These are phyloP conservation scores for Penicillium lagena DNA, from an alignment of 495 filamentous ascomycete species.

Conservation along the genomic window DNA sequence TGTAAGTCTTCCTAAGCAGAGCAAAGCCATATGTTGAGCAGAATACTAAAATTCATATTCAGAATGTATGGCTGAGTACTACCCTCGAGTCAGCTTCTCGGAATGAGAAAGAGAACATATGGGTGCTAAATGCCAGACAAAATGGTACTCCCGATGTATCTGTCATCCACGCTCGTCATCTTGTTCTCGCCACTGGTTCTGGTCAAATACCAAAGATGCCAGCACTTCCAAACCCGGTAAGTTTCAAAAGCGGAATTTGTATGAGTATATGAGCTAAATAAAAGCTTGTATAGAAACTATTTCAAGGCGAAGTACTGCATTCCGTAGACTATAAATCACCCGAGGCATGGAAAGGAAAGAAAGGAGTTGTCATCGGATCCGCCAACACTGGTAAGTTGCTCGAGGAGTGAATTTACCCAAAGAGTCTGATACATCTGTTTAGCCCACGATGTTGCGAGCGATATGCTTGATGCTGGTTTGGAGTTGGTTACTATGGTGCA, in stretches of 20 bases:
- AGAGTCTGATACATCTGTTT: not conserved
- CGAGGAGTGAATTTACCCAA: not conserved
- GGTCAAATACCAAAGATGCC: not conserved
- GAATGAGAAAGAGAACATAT: not conserved
- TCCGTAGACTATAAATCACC: conserved; percentile 21
- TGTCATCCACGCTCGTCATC: not conserved
- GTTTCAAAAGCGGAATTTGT: not conserved
- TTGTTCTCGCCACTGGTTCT: not conserved
- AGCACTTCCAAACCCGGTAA: not conserved
- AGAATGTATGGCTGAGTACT: not conserved
- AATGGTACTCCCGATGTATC: not conserved
- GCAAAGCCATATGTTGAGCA: not conserved
- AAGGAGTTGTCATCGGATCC: conserved; percentile 33
- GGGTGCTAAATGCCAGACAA: not conserved
- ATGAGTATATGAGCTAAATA: not conserved
- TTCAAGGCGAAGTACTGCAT: conserved; percentile 25
- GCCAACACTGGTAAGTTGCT: conserved; percentile 29
- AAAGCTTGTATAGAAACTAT: conserved; percentile 5
- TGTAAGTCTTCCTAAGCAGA: not conserved
- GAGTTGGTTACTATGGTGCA: conserved; percentile 35
- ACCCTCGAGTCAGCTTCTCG: not conserved
- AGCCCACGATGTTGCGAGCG: conserved; percentile 38
- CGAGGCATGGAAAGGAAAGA: conserved; percentile 24
- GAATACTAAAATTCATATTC: not conserved
- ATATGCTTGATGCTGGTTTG: conserved; percentile 32